Evolutionary conservation across 2,329 filamentous ascomycete species (phyloP).

Genomic region (Colletotrichum tropicale): DNA sequence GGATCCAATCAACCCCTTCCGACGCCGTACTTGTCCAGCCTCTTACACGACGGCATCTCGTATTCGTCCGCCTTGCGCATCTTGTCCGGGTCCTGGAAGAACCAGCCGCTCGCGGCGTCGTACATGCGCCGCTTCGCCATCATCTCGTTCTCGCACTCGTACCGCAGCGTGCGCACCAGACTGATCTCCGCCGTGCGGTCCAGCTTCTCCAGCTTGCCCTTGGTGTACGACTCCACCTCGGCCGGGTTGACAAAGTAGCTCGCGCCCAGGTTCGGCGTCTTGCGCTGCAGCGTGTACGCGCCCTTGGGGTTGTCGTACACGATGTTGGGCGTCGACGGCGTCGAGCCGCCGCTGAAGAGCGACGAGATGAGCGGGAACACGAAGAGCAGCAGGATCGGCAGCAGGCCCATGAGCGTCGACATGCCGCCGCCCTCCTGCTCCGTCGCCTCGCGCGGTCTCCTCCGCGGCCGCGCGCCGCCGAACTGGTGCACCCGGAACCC

Average conservation of each 20-base stretch:
- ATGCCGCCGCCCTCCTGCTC: slow-evolving; percentile 56
- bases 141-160: slow-evolving; percentile 78
- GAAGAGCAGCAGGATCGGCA: slow-evolving; percentile 90
- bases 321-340: slow-evolving; percentile 68
- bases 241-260: slow-evolving; percentile 85
- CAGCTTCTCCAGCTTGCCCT: slow-evolving; percentile 72
- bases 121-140: slow-evolving; percentile 68
- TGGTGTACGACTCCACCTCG: slow-evolving; percentile 74
- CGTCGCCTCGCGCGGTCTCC: slow-evolving; percentile 72
- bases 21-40: slow-evolving; percentile 49
- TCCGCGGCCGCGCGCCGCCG: slow-evolving; percentile 77
- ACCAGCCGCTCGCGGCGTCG: slow-evolving; percentile 86
- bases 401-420: slow-evolving; percentile 72
- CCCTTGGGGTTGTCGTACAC: slow-evolving; percentile 74
- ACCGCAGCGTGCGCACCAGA: slow-evolving; percentile 70
- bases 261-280: slow-evolving; percentile 72
- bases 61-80: slow-evolving; percentile 70
- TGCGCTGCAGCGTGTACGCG: slow-evolving; percentile 77
- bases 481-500: slow-evolving; percentile 96
- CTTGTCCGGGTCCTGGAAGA: slow-evolving; percentile 80
- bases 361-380: slow-evolving; percentile 83
- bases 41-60: slow-evolving; percentile 57
- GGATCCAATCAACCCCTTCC: slow-evolving; percentile 4
- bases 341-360: slow-evolving; percentile 66
- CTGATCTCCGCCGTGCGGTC: slow-evolving; percentile 79